Evolutionary conservation across 1,284 basidiomycete genomes (phyloP), one percentile per base, ranked within the genome.

Genomic region (Entoloma clypeatum): DNA sequence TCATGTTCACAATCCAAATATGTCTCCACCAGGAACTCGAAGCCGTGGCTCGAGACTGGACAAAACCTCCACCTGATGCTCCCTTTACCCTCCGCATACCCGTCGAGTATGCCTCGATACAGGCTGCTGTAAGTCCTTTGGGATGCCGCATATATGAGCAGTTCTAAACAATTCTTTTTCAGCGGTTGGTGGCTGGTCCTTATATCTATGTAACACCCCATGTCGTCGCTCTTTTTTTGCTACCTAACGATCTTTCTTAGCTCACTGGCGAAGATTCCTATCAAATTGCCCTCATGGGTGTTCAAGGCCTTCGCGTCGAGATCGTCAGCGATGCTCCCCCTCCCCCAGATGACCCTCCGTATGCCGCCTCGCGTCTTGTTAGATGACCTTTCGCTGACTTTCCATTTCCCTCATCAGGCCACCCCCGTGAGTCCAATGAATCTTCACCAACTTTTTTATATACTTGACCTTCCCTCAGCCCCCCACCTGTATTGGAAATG

Each of bases 401-500:
- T 23, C 31, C 44, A 36, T 32, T 19, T 3, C 43, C 36, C 25
- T 49, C 42, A 31, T 39, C 50, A 83, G 80, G 37, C 68, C 82
- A 54, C 82, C 81, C 36, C 85, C 85, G 84, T 87, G 65, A 71
- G 83, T 71, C 17, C 26, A 18, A 14, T 9, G 14, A 5, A 18
- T 22, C 16, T 28, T 19, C 33, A 9, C 35, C 36, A 42, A 39
- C 36, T 19, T 44, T 35, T 40, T 47, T 34, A 34, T 14, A 37
- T 37, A 4, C 50, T 48, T 39, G 32, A 25, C 28, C 41, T 34
- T 32, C 30, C 45, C 49, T 34, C 53, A 89, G 86, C 5, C 86
- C 86, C 5, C 82, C 85, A 7, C 87, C 86, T 6, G 79, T 89
- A 31, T 67, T 81, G n/a, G 87, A 90, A 51, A 90, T 90, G 86